Conservation (phyloP, 768 basidiomycete species). For the Rhodocollybia butyracea region DNA sequence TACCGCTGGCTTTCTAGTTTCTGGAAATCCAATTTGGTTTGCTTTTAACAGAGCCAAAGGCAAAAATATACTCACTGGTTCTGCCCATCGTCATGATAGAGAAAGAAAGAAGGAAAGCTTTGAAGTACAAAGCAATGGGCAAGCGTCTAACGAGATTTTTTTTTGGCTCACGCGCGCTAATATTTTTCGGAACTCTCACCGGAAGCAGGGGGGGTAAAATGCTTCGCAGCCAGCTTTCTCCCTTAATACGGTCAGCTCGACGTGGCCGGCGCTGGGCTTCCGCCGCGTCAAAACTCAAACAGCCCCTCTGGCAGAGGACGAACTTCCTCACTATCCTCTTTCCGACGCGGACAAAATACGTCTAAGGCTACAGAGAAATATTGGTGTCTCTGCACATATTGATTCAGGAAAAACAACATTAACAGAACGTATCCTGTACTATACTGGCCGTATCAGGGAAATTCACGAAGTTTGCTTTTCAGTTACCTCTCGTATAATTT, state of each 20-base stretch:
- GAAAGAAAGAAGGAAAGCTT: neutral
- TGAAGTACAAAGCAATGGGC: too few relatives aligned
- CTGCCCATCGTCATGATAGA: slow-evolving; percentile 33
- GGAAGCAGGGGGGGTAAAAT: too few relatives aligned
- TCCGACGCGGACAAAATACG: slow-evolving; percentile 64
- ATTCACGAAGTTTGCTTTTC: slow-evolving; percentile 84
- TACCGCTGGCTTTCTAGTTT: slow-evolving; percentile 36
- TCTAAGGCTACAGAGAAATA: slow-evolving; percentile 82
- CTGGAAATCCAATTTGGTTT: slow-evolving; percentile 16
- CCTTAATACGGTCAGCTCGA: neutral
- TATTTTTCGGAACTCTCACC: too few relatives aligned
- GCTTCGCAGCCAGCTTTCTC: neutral
- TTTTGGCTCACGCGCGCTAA: too few relatives aligned
- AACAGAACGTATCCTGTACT: slow-evolving; percentile 93
- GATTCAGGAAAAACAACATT: slow-evolving; percentile 98
- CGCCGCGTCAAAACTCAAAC: slow-evolving; percentile 10
- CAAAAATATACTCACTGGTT: slow-evolving; percentile 31
- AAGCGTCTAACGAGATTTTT: too few relatives aligned
- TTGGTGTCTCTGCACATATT: slow-evolving; percentile 94
- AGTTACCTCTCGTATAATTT: slow-evolving; percentile 9
- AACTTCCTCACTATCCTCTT: slow-evolving; percentile 39
- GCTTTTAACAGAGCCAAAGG: neutral
- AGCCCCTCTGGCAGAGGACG: slow-evolving; percentile 6
- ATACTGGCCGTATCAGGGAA: slow-evolving; percentile 91
- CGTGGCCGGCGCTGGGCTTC: slow-evolving; percentile 15